Base-by-base conservation (phyloP, 1,139 yeast genomes). In the Candida albicans region DNA sequence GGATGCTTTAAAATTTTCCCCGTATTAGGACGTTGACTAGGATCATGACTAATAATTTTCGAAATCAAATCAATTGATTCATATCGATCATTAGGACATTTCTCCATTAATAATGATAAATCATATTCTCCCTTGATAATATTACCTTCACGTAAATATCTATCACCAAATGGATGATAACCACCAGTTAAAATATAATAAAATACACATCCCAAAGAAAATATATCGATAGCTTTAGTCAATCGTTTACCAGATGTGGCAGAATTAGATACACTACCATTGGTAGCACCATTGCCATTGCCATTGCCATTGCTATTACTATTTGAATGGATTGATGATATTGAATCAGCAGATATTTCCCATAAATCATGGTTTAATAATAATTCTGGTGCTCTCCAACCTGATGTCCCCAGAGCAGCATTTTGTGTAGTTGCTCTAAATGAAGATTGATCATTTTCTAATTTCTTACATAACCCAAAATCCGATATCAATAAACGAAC, bases 341-440 rank as follows among this genome's bases (percentile, higher is more conserved):
- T 58, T 1, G 74, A 64, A 33, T 68, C 73, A 0, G 75, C 73
- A 1, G 77, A 67, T 8, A 37, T 24, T 40, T 69, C 78, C 13
- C 61, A 53, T 40, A 68, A 60, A 42, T 71, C 76, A 35, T 70
- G 71, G 46, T 69, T 67, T 39, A 80, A 68, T 35, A 88, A 66
- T 31, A 93, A 69, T 59, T 93, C 99, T 0, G 99, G 99, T 0
- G 99, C 98, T 54, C 98, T 78, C 99, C 99, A 93, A 1, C 99
- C 99, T 7, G 93, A 81, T 0, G 99, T 93, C 2, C 99, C 99
- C 54, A 70, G 71, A 0, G 97, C 96, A 9, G 96, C 95, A 57
- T 89, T 86, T 27, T 90, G 90, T 0, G 93, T 84, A 0, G 96
- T 91, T 0, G 97, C 96, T 51, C 93, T 77, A 62, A 93, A 93